Percentiles rank a stretch among this genome's conserved stretches.
phyloP scores from a whole-genome alignment of 176 grass and related monocot genomes.

The Oryza glumipatula region DNA sequence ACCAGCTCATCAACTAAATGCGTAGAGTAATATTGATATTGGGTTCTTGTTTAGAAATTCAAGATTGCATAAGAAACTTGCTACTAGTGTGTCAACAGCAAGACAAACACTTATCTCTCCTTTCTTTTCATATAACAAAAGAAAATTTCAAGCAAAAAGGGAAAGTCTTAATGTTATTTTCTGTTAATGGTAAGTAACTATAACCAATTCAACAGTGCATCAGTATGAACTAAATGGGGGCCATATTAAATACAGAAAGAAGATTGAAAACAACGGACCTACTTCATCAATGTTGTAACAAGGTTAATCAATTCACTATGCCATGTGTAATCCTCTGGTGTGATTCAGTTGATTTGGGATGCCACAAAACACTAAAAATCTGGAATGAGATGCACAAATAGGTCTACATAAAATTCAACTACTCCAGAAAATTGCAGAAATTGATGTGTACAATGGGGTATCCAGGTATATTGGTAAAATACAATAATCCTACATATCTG shows the following conservation, averaged over 20 bases:
- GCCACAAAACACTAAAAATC: conserved; percentile 4
- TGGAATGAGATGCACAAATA: not conserved
- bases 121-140: conserved; percentile 27
- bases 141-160: conserved; percentile 15
- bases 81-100: not conserved
- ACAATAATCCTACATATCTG: not conserved
- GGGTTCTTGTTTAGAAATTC: conserved; percentile 1
- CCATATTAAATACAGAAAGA: conserved; percentile 5
- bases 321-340: not conserved
- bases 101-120: not conserved
- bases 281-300: not conserved
- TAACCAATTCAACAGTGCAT: conserved; percentile 5
- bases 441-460: not conserved
- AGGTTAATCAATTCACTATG: conserved; percentile 6
- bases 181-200: not conserved
- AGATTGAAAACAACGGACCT: not conserved
- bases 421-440: not conserved
- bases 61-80: conserved; percentile 31
- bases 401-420: conserved; percentile 1
- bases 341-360: not conserved
- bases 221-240: not conserved
- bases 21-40: not conserved
- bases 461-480: not conserved
- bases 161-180: not conserved
- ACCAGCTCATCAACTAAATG: conserved; percentile 25